Conservation (phyloP, 768 basidiomycete genomes). For the Phaeolepiota aurea region DNA sequence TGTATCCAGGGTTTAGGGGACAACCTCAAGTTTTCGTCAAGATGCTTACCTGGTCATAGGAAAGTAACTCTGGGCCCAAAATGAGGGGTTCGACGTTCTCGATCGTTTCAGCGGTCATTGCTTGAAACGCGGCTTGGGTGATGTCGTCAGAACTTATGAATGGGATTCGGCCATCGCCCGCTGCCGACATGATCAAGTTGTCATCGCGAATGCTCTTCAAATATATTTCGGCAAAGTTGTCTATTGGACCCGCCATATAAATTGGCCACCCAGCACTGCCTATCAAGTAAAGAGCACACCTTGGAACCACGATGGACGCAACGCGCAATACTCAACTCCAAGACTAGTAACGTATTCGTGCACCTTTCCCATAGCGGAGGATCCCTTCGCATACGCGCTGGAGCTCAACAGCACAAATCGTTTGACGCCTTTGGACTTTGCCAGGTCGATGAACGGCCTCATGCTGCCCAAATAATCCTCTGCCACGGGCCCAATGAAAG, state of each 20-base stretch:
- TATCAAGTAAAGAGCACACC: slow-evolving; percentile 12
- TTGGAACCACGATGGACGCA: slow-evolving; percentile 30
- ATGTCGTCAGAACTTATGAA: slow-evolving; percentile 24
- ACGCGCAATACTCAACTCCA: slow-evolving; percentile 22
- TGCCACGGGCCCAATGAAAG: slow-evolving; percentile 6
- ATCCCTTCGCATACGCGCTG: slow-evolving; percentile 14
- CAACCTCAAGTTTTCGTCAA: not conserved
- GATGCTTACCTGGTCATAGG: slow-evolving; percentile 19
- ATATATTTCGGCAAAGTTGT: slow-evolving; percentile 19
- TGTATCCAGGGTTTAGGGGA: not conserved
- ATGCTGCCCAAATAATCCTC: slow-evolving; percentile 5
- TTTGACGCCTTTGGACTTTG: slow-evolving; percentile 21
- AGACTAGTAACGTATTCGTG: slow-evolving; percentile 24
- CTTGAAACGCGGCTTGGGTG: slow-evolving; percentile 21
- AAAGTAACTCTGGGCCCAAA: slow-evolving; percentile 21
- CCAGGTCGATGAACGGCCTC: slow-evolving; percentile 21
- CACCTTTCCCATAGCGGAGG: slow-evolving; percentile 16
- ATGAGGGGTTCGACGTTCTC: slow-evolving; percentile 18
- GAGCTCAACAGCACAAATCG: slow-evolving; percentile 24
- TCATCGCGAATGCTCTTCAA: slow-evolving; percentile 13
- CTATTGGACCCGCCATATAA: slow-evolving; percentile 8
- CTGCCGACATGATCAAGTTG: slow-evolving; percentile 15
- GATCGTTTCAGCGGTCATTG: slow-evolving; percentile 14
- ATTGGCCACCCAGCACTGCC: not conserved
- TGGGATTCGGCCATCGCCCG: slow-evolving; percentile 18